phyloP scores from a whole-genome alignment of 768 basidiomycete species.

The Pluteus cervinus region DNA sequence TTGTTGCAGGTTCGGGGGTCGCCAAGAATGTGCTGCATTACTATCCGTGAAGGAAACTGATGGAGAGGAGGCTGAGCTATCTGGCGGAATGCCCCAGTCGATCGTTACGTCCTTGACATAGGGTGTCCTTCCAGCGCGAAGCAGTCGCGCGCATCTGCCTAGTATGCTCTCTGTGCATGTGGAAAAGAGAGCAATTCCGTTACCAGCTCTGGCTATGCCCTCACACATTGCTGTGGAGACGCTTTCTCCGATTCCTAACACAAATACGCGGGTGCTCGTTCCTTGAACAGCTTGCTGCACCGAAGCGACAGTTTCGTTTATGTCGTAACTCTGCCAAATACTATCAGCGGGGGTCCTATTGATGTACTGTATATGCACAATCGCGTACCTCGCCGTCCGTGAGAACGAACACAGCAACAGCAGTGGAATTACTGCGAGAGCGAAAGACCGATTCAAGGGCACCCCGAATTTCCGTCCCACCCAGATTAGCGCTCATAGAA shows the following conservation, averaged over 20 bases:
- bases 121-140: slow-evolving; percentile 44
- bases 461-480: slow-evolving; percentile 43
- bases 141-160: slow-evolving; percentile 41
- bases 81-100: slow-evolving; percentile 40
- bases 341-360: not conserved
- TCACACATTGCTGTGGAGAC: slow-evolving; percentile 48
- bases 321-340: slow-evolving; percentile 13
- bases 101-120: slow-evolving; percentile 38
- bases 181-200: slow-evolving; percentile 45
- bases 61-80: slow-evolving; percentile 6
- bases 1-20: slow-evolving; percentile 28
- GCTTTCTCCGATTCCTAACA: slow-evolving; percentile 48
- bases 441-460: slow-evolving; percentile 37
- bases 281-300: slow-evolving; percentile 25
- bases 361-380: too few relatives aligned
- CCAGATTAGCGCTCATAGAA: slow-evolving; percentile 34
- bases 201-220: slow-evolving; percentile 47
- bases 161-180: slow-evolving; percentile 37
- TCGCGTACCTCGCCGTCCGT: slow-evolving; percentile 48
- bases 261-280: slow-evolving; percentile 42
- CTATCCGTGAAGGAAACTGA: slow-evolving; percentile 13
- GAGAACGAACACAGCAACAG: slow-evolving; percentile 49
- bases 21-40: slow-evolving; percentile 15
- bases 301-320: slow-evolving; percentile 13
- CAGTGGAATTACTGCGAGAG: slow-evolving; percentile 25